Conservation (phyloP, 257 asterid species). For the Cinchona pubescens region DNA sequence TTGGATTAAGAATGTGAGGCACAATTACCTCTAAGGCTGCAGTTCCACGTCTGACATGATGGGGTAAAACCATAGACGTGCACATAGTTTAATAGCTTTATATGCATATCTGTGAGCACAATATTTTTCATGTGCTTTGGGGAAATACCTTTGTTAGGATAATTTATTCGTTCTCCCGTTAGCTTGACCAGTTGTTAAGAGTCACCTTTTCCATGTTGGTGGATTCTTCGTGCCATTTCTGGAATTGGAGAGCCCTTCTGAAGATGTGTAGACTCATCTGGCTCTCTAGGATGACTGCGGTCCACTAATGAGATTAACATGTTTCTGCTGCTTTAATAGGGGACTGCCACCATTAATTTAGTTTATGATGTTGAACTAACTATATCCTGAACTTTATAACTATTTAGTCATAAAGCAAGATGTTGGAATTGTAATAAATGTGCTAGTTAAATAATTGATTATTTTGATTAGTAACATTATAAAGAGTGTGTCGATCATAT, state of each 20-base stretch:
- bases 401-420: background rate
- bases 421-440: too few relatives aligned
- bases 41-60: background rate
- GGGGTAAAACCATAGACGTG: background rate
- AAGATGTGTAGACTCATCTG: background rate
- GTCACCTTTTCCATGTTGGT: background rate
- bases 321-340: background rate
- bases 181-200: background rate
- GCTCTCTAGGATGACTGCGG: background rate
- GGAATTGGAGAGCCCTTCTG: background rate
- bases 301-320: background rate
- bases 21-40: background rate
- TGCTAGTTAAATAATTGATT: too few relatives aligned
- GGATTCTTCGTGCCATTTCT: background rate
- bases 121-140: background rate
- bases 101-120: background rate
- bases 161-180: background rate
- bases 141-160: background rate
- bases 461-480: too few relatives aligned
- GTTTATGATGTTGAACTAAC: background rate
- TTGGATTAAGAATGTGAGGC: background rate
- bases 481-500: too few relatives aligned
- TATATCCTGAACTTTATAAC: background rate
- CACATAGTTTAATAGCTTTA: background rate
- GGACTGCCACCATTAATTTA: background rate